Base-by-base conservation (phyloP, 306 rosid genomes). In the Cyclanthera cordifolia region DNA sequence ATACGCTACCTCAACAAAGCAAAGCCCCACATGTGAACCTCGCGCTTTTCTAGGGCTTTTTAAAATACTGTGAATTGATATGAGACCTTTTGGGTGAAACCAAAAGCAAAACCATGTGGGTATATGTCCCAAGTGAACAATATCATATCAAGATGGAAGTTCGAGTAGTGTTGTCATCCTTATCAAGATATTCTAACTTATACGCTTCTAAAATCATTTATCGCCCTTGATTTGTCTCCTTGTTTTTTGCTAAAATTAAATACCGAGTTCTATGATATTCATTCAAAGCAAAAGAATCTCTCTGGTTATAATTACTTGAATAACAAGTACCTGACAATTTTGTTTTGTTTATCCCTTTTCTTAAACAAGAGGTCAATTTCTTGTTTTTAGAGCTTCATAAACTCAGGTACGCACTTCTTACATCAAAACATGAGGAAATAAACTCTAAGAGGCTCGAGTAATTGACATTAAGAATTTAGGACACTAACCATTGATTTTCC, bases 401-500 rank as follows among this genome's bases (percentile, higher is more conserved):
- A 6, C 15, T 5, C 41, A 30, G 32, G 23, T 30, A 37, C 16
- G 2, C 3, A 14, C 9, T 55, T 55, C 61, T 55, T 13, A n/a
- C 23, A 53, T 58, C 67, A 60, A 60, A 60, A 57, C 67, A 60
- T 60, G 25, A 4, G 12, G 67, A n/a, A 3, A 60, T 16, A 15
- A 9, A 37, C n/a, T 17, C 67, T 34, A 32, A 60, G 20, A 12
- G 6, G 17, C 30, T 34, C 9, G 10, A 23, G 6, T 23, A 28
- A 75, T 13, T 55, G 5, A 34, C 71, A 37, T 49, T 21, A 8
- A 48, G 53, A 19, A 59, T 15, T 11, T 23, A 6, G 56, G 53
- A 25, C 17, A 82, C 86, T 87, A 39, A 92, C 98, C 87, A 92
- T 74, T 71, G 81, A 81, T 75, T 78, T 92, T 72, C 98, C 95